A percentile compares a stretch with the other conserved stretches of the same genome.
Conservation (phyloP, 2,329 filamentous ascomycete species). For the Sporothrix humicola region DNA sequence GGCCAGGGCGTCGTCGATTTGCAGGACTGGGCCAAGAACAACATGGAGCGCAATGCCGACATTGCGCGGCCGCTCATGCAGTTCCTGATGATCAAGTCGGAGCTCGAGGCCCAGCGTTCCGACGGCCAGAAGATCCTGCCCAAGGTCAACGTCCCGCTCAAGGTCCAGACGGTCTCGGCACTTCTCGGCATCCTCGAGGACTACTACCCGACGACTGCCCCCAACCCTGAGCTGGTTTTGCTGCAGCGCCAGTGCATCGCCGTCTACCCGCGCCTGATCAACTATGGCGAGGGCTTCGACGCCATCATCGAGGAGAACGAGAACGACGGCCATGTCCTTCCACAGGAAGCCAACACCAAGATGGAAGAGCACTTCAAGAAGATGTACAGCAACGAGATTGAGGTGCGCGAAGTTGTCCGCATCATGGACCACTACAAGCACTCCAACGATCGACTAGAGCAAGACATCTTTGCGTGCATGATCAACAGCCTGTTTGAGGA, state of each 20-base stretch:
- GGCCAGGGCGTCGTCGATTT: constrained; percentile 81
- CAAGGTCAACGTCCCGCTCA: constrained; percentile 73
- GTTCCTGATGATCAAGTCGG: constrained; percentile 83
- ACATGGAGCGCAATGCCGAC: constrained; percentile 68
- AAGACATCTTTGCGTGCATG: constrained; percentile 98
- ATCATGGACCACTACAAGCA: constrained; percentile 86
- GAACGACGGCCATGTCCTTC: constrained; percentile 78
- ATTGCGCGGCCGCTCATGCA: constrained; percentile 75
- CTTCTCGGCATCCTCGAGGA: constrained; percentile 81
- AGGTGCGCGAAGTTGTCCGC: constrained; percentile 83
- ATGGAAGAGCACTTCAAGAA: constrained; percentile 99
- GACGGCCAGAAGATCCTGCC: constrained; percentile 50
- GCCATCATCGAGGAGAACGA: constrained; percentile 89
- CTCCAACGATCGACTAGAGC: constrained; percentile 80
- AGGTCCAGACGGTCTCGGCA: constrained; percentile 82
- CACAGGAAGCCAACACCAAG: constrained; percentile 77
- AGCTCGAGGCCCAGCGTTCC: constrained; percentile 77
- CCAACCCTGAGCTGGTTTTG: constrained; percentile 71
- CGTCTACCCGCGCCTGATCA: constrained; percentile 91
- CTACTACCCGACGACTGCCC: constrained; percentile 61
- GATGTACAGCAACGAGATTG: constrained; percentile 92
- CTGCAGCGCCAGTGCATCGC: constrained; percentile 89
- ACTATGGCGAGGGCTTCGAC: constrained; percentile 91
- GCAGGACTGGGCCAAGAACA: constrained; percentile 77
- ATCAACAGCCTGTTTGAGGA: constrained; percentile 97